These are phyloP conservation scores for Pseudonitzschia multiseries DNA, from an alignment of 108 stramenopile species.

Conservation along the genomic window DNA sequence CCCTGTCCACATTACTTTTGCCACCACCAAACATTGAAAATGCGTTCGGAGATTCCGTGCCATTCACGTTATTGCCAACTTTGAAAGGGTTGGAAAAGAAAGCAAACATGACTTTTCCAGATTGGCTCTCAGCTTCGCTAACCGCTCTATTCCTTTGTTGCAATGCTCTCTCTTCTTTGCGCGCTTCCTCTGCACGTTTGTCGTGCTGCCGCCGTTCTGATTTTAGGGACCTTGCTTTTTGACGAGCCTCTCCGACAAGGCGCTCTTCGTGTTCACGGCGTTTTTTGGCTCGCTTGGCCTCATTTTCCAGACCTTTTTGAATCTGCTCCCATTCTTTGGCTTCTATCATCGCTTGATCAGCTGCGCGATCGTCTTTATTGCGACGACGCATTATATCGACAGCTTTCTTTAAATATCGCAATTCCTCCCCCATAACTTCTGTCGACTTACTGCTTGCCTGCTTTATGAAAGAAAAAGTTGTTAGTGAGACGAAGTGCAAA, in stretches of 20 bases:
- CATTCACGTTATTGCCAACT: background rate
- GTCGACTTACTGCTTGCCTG: conserved; percentile 6
- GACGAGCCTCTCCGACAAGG: conserved; percentile 5
- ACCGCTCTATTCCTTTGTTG: background rate
- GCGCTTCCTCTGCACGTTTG: background rate
- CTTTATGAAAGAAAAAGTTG: background rate
- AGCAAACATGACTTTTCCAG: background rate
- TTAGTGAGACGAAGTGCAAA: background rate
- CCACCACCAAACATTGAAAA: background rate
- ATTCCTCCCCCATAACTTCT: background rate
- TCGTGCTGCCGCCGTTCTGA: background rate
- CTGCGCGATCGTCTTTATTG: background rate
- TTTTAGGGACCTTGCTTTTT: conserved; percentile 5
- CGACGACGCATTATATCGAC: conserved; percentile 11
- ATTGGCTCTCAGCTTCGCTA: background rate
- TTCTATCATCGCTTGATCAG: conserved; percentile 5
- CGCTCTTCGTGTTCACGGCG: conserved; percentile 11
- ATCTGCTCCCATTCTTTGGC: conserved; percentile 21
- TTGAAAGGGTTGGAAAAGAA: conserved; percentile 10
- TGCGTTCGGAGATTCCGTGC: background rate
- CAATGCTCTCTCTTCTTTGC: background rate
- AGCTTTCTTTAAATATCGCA: conserved; percentile 2
- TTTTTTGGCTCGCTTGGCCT: conserved; percentile 8
- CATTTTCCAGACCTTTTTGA: conserved; percentile 17
- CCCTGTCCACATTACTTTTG: background rate